A percentile compares a stretch with the other conserved stretches of the same genome.
Conservation (phyloP, 2,329 filamentous ascomycete species). For the Fusarium cicatricum region DNA sequence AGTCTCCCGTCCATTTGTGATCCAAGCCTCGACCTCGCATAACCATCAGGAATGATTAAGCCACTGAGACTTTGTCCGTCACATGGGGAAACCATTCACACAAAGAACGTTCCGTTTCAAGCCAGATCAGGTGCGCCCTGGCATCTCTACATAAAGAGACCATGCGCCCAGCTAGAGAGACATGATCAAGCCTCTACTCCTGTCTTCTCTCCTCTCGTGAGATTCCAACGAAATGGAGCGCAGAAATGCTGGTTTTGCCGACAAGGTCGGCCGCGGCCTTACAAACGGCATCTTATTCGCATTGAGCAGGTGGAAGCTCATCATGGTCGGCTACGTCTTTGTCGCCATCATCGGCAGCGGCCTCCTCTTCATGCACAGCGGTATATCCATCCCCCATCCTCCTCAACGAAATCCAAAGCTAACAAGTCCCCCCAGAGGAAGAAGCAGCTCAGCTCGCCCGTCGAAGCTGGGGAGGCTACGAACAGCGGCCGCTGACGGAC, state of each 20-base stretch:
- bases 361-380: too few species aligned
- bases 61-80: not conserved
- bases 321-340: constrained; percentile 16
- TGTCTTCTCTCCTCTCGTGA: not conserved
- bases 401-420: too few species aligned
- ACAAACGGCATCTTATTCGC: constrained; percentile 5
- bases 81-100: not conserved
- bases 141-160: not conserved
- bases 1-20: too few species aligned
- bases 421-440: not conserved
- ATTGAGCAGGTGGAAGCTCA: constrained; percentile 6
- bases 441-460: constrained; percentile 3
- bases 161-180: not conserved
- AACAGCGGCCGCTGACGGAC: constrained; percentile 18
- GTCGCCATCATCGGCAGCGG: constrained; percentile 5
- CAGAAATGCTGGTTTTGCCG: constrained; percentile 8
- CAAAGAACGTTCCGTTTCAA: too few species aligned
- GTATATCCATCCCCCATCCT: too few species aligned
- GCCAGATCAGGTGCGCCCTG: too few species aligned
- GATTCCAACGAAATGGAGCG: constrained; percentile 5
- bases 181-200: not conserved
- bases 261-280: constrained; percentile 17
- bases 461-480: constrained; percentile 30
- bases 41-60: too few species aligned
- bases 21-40: too few species aligned